Percentiles rank a stretch among this genome's conserved stretches.
Evolutionary conservation across 225 moss, liverwort and hornwort genomes (phyloP).

Genomic region (Anthoceros angustus): DNA sequence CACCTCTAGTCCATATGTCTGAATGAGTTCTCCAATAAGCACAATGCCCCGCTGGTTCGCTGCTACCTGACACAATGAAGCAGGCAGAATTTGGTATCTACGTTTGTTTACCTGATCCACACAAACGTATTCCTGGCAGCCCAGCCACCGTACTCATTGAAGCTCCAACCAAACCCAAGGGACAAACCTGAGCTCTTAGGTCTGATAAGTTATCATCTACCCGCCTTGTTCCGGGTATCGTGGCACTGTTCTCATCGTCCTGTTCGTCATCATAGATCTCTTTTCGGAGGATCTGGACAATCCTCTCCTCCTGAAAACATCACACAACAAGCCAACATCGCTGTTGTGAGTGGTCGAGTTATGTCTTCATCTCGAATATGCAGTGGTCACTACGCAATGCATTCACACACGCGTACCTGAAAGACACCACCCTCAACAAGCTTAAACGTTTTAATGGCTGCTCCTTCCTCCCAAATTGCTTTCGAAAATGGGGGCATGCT

Average conservation of each 20-base stretch:
- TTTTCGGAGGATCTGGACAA: slow-evolving; percentile 41
- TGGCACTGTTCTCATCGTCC: slow-evolving; percentile 14
- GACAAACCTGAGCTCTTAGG: slow-evolving; percentile 53
- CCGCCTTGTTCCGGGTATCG: slow-evolving; percentile 70
- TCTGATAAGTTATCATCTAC: slow-evolving; percentile 92
- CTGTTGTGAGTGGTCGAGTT: too few species aligned
- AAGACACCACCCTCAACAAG: slow-evolving; percentile 72
- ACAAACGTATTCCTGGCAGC: too few species aligned
- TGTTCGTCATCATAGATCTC: slow-evolving; percentile 35
- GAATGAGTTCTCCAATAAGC: slow-evolving; percentile 73
- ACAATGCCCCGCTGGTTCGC: slow-evolving; percentile 95
- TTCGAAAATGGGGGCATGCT: slow-evolving; percentile 99
- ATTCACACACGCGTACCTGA: slow-evolving; percentile 18
- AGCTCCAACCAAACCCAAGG: background rate
- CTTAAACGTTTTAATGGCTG: slow-evolving; percentile 88
- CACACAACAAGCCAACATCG: background rate
- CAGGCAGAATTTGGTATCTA: background rate
- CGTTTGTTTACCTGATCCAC: too few species aligned
- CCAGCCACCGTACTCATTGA: too few species aligned
- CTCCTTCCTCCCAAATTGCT: slow-evolving; percentile 96
- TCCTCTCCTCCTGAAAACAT: slow-evolving; percentile 46
- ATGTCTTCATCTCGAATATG: too few species aligned
- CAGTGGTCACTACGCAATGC: background rate
- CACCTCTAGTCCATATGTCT: slow-evolving; percentile 68
- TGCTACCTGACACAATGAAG: slow-evolving; percentile 39